phyloP scores from a whole-genome alignment of 495 filamentous ascomycete genomes.

The Podospora pseudopauciseta region DNA sequence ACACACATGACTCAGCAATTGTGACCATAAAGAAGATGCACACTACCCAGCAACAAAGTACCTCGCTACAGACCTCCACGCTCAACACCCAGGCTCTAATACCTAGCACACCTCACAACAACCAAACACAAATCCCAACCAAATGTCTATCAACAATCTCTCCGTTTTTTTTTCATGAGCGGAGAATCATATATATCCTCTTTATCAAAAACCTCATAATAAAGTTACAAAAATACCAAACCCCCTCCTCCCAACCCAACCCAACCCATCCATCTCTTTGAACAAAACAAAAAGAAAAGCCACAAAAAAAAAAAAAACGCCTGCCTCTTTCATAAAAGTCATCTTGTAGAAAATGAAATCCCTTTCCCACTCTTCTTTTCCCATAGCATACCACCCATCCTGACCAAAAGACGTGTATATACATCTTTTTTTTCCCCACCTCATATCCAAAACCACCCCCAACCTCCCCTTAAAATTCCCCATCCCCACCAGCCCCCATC shows the following conservation, averaged over 20 bases:
- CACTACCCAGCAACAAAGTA: no score
- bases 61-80: no score
- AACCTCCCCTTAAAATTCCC: slow-evolving; percentile 38
- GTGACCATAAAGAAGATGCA: no score
- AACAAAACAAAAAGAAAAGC: not conserved
- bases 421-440: not conserved
- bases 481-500: slow-evolving; percentile 45
- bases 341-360: not conserved
- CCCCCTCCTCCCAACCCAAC: not conserved
- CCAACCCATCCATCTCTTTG: not conserved
- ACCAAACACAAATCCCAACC: no score
- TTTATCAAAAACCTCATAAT: not conserved
- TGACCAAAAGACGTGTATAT: not conserved
- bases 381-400: not conserved
- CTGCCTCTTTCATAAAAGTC: not conserved
- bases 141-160: not conserved
- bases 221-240: slow-evolving; percentile 12
- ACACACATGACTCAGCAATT: no score
- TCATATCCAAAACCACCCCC: not conserved
- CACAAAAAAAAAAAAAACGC: not conserved
- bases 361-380: not conserved
- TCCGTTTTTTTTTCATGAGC: slow-evolving; percentile 21
- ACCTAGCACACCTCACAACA: no score
- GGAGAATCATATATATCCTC: slow-evolving; percentile 26
- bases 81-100: no score